Evolutionary conservation across 2,329 filamentous ascomycete species (phyloP).

Genomic region (Talaromyces sp.): DNA sequence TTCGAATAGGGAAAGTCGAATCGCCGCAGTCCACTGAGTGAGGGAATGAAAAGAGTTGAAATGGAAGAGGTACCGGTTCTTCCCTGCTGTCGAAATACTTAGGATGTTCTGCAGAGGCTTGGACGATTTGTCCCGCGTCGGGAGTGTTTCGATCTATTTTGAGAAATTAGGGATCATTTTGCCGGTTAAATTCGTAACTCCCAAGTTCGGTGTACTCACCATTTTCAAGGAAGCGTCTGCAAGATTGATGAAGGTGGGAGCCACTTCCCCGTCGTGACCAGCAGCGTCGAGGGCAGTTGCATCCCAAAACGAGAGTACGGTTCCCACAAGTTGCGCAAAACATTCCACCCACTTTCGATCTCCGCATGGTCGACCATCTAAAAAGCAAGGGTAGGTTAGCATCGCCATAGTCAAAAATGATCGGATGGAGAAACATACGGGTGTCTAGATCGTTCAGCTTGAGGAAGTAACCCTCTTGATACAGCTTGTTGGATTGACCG

Average conservation of each 20-base stretch:
- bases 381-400: constrained; percentile 1
- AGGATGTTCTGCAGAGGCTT: constrained; percentile 89
- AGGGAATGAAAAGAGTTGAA: constrained; percentile 94
- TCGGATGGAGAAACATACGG: constrained; percentile 55
- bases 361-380: constrained; percentile 79
- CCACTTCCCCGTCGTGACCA: constrained; percentile 76
- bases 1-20: constrained; percentile 90
- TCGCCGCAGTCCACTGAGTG: constrained; percentile 92
- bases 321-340: constrained; percentile 94
- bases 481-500: constrained; percentile 92
- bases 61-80: constrained; percentile 91
- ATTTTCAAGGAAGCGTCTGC: constrained; percentile 98
- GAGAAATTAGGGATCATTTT: constrained; percentile 13
- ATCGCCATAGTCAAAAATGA: not conserved
- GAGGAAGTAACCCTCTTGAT: constrained; percentile 95
- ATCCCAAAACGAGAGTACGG: constrained; percentile 93
- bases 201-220: constrained; percentile 54
- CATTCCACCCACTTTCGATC: constrained; percentile 94
- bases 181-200: not conserved
- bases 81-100: constrained; percentile 90
- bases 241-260: constrained; percentile 91
- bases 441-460: constrained; percentile 94
- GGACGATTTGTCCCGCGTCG: constrained; percentile 71
- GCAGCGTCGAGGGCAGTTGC: constrained; percentile 84
- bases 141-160: constrained; percentile 76